Evolutionary conservation across 257 asterid genomes (phyloP).

Genomic region (Solanum phureja): DNA sequence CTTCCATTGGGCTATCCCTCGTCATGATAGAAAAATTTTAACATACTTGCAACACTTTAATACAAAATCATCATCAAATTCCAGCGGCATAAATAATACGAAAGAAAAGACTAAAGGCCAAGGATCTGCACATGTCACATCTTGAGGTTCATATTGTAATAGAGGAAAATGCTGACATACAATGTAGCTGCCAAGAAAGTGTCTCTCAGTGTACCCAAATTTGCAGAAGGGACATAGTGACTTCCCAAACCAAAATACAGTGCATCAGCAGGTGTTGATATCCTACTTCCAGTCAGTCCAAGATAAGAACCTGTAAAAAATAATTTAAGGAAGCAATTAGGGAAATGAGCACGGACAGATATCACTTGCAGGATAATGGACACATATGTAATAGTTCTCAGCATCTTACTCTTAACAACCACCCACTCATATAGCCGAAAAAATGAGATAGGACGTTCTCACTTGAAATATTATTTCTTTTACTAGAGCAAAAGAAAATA

Average conservation of each 20-base stretch:
- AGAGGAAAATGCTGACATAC: conserved; percentile 29
- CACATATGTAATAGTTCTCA: neutral
- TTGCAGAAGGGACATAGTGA: conserved; percentile 83
- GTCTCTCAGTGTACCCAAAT: conserved; percentile 51
- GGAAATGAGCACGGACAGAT: neutral
- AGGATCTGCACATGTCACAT: neutral
- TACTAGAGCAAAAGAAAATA: neutral
- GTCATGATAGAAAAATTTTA: neutral
- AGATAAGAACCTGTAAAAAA: conserved; percentile 80
- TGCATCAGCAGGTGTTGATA: conserved; percentile 96
- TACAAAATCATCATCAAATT: neutral
- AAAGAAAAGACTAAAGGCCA: neutral
- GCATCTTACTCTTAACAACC: neutral
- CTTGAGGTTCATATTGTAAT: neutral
- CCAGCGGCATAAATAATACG: neutral
- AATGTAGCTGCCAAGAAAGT: conserved; percentile 54
- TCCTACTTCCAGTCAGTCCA: conserved; percentile 85
- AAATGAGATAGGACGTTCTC: neutral
- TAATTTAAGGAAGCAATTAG: neutral
- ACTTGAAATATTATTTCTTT: neutral
- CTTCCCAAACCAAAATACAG: conserved; percentile 83
- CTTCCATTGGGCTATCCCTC: neutral
- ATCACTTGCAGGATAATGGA: neutral
- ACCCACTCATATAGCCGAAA: neutral
- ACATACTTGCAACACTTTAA: neutral